phyloP scores from a whole-genome alignment of 2,329 filamentous ascomycete species.

The Grosmannia serpens region DNA sequence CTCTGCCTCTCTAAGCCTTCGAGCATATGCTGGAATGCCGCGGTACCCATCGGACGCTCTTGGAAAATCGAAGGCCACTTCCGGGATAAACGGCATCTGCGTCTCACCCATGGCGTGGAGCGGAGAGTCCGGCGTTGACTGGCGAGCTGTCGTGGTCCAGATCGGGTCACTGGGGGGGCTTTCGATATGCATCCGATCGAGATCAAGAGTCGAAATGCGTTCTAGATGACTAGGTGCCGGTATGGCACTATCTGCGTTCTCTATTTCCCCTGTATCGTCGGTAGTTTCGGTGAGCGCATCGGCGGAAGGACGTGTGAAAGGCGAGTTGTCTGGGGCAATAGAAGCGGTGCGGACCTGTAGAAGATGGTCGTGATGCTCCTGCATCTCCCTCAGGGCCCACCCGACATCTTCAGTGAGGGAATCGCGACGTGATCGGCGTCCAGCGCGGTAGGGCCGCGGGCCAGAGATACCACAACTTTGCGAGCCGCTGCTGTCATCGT shows the following conservation, averaged over 20 bases:
- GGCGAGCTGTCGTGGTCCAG: constrained; percentile 18
- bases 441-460: background rate
- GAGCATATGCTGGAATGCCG: constrained; percentile 10
- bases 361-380: constrained; percentile 59
- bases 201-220: constrained; percentile 23
- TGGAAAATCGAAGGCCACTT: constrained; percentile 13
- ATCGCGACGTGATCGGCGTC: constrained; percentile 34
- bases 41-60: constrained; percentile 2
- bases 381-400: constrained; percentile 75
- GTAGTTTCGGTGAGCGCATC: background rate
- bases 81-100: constrained; percentile 20
- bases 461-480: constrained; percentile 9
- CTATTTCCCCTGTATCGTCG: background rate
- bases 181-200: constrained; percentile 24
- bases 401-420: constrained; percentile 49
- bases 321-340: background rate
- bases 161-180: constrained; percentile 23
- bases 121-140: constrained; percentile 12
- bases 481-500: constrained; percentile 30
- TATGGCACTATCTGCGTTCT: background rate
- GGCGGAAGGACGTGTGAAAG: background rate
- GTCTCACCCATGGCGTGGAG: constrained; percentile 19
- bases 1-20: constrained; percentile 9
- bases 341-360: constrained; percentile 28
- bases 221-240: constrained; percentile 12